These are phyloP conservation scores for Lippia alba DNA, from an alignment of 305 asterid genomes.

Conservation along the genomic window DNA sequence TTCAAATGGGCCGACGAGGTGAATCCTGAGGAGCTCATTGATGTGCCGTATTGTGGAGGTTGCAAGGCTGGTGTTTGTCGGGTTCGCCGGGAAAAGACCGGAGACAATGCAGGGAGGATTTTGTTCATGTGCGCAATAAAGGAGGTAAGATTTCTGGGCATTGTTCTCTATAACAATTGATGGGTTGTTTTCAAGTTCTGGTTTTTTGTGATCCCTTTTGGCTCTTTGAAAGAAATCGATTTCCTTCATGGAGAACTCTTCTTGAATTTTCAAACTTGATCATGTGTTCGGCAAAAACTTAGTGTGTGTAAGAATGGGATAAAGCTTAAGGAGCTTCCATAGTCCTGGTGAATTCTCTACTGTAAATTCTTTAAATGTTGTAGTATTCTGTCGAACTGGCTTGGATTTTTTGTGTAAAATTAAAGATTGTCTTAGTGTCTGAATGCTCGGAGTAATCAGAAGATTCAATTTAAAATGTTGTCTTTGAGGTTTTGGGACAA, in stretches of 20 bases:
- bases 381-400: neutral
- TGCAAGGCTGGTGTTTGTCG: conserved; percentile 55
- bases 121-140: conserved; percentile 48
- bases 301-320: neutral
- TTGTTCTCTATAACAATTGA: neutral
- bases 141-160: conserved; percentile 34
- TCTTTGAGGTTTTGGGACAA: neutral
- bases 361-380: neutral
- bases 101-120: conserved; percentile 46
- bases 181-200: conserved; percentile 1
- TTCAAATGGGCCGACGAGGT: conserved; percentile 53
- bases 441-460: neutral
- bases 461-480: neutral
- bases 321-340: neutral
- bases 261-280: conserved; percentile 3
- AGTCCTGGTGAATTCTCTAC: neutral
- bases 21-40: conserved; percentile 30
- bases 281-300: neutral
- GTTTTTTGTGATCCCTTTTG: conserved; percentile 13
- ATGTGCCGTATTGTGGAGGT: conserved; percentile 52
- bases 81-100: conserved; percentile 30
- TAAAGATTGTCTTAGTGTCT: neutral
- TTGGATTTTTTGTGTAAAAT: neutral
- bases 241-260: conserved; percentile 1
- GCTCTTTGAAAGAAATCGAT: neutral